Percentiles rank a stretch among this genome's conserved stretches.
Evolutionary conservation across 1,139 yeast species (phyloP).

Genomic region (Pichia norvegensis): DNA sequence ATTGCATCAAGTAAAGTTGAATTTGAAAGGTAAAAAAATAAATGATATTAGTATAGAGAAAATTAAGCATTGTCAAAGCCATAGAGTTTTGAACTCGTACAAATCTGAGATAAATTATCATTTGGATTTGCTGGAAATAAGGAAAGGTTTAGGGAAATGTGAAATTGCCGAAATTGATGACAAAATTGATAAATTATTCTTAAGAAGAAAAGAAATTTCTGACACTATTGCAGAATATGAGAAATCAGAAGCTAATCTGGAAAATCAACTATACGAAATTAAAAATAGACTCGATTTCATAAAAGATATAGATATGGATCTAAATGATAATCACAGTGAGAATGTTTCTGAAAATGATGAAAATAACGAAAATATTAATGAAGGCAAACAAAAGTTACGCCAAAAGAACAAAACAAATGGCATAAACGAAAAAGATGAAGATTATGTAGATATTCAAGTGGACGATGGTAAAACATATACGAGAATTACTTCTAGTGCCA

Average conservation of each 20-base stretch:
- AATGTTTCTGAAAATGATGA: slow-evolving; percentile 12
- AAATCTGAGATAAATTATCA: slow-evolving; percentile 37
- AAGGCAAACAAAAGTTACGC: background rate
- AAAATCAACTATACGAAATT: slow-evolving; percentile 37
- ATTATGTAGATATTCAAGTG: slow-evolving; percentile 6
- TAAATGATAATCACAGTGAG: slow-evolving; percentile 1
- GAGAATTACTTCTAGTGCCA: slow-evolving; percentile 21
- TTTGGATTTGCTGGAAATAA: slow-evolving; percentile 48
- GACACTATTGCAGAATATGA: slow-evolving; percentile 53
- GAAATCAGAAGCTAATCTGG: slow-evolving; percentile 47
- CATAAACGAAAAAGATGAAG: background rate
- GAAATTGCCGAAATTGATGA: slow-evolving; percentile 57
- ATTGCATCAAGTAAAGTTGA: background rate
- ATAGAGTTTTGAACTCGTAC: slow-evolving; percentile 31
- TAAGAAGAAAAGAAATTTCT: slow-evolving; percentile 44
- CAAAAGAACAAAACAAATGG: background rate
- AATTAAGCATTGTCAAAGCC: slow-evolving; percentile 35
- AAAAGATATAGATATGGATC: slow-evolving; percentile 20
- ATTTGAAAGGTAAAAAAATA: slow-evolving; percentile 2
- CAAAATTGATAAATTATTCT: slow-evolving; percentile 43
- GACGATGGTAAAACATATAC: slow-evolving; percentile 9
- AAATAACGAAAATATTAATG: slow-evolving; percentile 3
- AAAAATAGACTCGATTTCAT: slow-evolving; percentile 33
- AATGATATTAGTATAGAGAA: slow-evolving; percentile 33
- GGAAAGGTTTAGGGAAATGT: slow-evolving; percentile 54